phyloP scores from a whole-genome alignment of 2,329 filamentous ascomycete genomes.

The Albophoma yamanashiensis region DNA sequence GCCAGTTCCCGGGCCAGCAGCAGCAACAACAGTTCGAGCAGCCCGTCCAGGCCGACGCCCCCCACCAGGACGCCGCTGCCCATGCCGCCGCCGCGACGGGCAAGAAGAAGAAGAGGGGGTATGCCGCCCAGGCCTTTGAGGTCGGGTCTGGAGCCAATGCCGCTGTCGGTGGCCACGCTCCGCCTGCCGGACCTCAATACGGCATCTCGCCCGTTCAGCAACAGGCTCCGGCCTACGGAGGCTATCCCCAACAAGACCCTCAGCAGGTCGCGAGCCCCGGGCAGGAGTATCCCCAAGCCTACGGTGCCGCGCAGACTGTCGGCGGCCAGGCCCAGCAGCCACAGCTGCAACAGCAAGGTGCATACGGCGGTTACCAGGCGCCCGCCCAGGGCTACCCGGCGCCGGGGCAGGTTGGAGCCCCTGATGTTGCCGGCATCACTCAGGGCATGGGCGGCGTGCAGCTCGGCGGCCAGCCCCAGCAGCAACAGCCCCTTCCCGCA shows the following conservation, averaged over 20 bases:
- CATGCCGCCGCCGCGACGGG: constrained; percentile 33
- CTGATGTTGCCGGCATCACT: constrained; percentile 61
- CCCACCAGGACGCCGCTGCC: constrained; percentile 8
- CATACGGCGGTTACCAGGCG: constrained; percentile 20
- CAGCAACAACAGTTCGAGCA: constrained; percentile 34
- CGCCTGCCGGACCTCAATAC: constrained; percentile 30
- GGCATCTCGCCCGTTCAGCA: constrained; percentile 31
- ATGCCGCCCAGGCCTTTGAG: constrained; percentile 90
- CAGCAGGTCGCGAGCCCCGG: constrained; percentile 25
- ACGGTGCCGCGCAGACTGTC: constrained; percentile 30
- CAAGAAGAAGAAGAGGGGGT: constrained; percentile 87
- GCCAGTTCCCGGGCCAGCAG: constrained; percentile 33
- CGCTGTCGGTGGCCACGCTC: constrained; percentile 35
- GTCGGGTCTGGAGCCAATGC: constrained; percentile 84
- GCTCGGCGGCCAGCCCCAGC: constrained; percentile 44
- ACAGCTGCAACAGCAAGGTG: constrained; percentile 24
- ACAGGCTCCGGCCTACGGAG: constrained; percentile 42
- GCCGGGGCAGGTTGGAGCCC: constrained; percentile 15
- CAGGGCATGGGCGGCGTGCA: constrained; percentile 81
- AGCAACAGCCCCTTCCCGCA: constrained; percentile 30
- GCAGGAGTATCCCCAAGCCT: constrained; percentile 32
- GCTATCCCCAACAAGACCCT: constrained; percentile 43
- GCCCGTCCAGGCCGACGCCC: constrained; percentile 20
- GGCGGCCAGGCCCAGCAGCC: constrained; percentile 7
- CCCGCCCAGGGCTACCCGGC: constrained; percentile 56